Base-by-base conservation (phyloP, 2,329 filamentous ascomycete genomes). In the Diaporthe ampelina region DNA sequence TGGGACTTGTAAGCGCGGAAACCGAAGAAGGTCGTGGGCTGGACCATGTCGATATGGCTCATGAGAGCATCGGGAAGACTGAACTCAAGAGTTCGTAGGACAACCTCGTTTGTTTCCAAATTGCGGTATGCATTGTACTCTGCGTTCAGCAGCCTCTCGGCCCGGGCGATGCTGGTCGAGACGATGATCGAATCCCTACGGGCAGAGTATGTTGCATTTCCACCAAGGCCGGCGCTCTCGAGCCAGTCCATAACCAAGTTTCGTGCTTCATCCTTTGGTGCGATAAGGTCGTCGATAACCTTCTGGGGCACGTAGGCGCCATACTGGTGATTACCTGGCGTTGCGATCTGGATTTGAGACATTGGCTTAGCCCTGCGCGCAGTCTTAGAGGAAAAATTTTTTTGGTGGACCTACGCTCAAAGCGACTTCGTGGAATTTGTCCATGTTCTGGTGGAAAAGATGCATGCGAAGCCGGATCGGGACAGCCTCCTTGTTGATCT, bases 121-220 rank as follows among this genome's bases (percentile, higher is more conserved):
- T 79, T 81, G 75, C 79, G 79, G 70, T 81, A 78, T 72, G 79
- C 79, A 56, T 81, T 73, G 71, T 76, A 80, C 35, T 77, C 75
- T 45, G 77, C 75, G 50, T 78, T 63, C 43, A 77, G 74, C 21
- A 91, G 82, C 68, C 80, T 80, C 76, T 87, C 84, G 0, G 85
- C 85, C 15, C 82, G 59, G 19, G 74, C 68, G 26, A 75, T 57
- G 48, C 74, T 75, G 4, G 86, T 83, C 2, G 79, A 78, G 69
- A 87, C 84, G 69, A 84, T 83, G 29, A 90, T 78, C 77, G 84
- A 85, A 45, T 82, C 79, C 0, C 81, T 80, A 9, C 81, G 77
- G 43, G 83, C 81, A 3, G 80, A 79, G 26, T 87, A 73, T n/a
- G 56, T 61, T 2, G 75, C 57, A 26, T 76, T 73, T 26, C 52